A percentile compares a stretch with the other conserved stretches of the same genome.
These are phyloP conservation scores for Tolypocladium capitatum DNA, from an alignment of 2,329 filamentous ascomycete species.

Conservation along the genomic window DNA sequence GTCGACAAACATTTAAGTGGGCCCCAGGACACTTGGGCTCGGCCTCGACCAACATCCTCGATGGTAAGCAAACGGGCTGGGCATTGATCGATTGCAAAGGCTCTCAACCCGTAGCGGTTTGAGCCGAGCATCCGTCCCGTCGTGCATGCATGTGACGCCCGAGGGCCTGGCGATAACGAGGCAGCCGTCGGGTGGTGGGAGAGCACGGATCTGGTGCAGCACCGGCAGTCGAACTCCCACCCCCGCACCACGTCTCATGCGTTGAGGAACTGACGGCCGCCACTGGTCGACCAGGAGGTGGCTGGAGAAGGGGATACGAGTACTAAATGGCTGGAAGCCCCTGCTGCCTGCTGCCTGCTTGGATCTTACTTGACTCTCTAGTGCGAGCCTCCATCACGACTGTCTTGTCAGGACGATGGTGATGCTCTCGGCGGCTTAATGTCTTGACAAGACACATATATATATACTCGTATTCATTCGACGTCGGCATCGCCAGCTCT, in stretches of 20 bases:
- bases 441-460: not conserved
- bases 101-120: too few relatives aligned
- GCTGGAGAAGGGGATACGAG: too few relatives aligned
- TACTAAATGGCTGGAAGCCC: not conserved
- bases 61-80: too few relatives aligned
- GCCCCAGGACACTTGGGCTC: not conserved
- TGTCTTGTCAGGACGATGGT: not conserved
- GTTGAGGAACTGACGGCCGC: not conserved
- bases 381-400: not conserved
- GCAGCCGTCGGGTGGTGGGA: not conserved
- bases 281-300: not conserved
- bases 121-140: too few relatives aligned
- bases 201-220: not conserved
- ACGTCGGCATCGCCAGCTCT: not conserved
- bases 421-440: not conserved
- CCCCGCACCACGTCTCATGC: too few relatives aligned
- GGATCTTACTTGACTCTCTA: not conserved
- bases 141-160: too few relatives aligned
- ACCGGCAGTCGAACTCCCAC: too few relatives aligned
- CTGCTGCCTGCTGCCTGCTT: not conserved
- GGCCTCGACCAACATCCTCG: too few relatives aligned
- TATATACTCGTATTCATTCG: not conserved
- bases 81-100: too few relatives aligned
- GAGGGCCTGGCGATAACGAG: not conserved
- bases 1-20: not conserved